Base-by-base conservation (phyloP, 352 stramenopile genomes). In the Phytophthora agathidicida region DNA sequence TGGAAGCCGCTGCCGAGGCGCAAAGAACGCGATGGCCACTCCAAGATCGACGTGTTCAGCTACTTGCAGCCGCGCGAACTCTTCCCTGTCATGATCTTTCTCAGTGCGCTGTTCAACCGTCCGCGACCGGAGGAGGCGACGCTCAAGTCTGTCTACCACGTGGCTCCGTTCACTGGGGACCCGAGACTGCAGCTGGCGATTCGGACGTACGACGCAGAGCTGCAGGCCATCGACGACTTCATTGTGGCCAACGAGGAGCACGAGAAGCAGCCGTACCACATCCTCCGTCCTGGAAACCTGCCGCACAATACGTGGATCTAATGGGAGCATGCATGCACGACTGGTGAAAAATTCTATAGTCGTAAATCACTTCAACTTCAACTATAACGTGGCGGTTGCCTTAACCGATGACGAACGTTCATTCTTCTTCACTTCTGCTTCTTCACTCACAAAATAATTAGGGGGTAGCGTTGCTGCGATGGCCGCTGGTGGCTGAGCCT, bases 271-370 rank as follows among this genome's bases (percentile, higher is more conserved):
- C 67, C 67, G 35, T 80, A 78, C 24, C 46, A 63, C 28, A 38
- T 80, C 17, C 47, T 83, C 39, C 70, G 64, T 5, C 67, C 70
- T 2, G 59, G 54, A 4, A 65, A 36, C 9, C 42, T 78, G 13
- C 58, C 73, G 7, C 52, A 65, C 46, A 74, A 70, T 35, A 62
- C 50, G 22, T 82, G 73, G 73, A 65, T 82, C 30, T 82, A 68
- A 19, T 11, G 13, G 26, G 22, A 31, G 32, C 30, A 11, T 42
- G 3, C 17, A 42, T 27, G 5, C 17, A 20, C 26, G 47, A 60
- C 30, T 58, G 19, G 7, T 42, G 24, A 47, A 49, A 48, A 31
- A 9, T 37, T 58, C 22, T 16, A 23, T 52, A 57, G 54, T 63
- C 36, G 45, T 24, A 32, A 33, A 8, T 23, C 37, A 49, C 53